These are phyloP conservation scores for Paramyrothecium roridum DNA, from an alignment of 2,329 filamentous ascomycete genomes.

Conservation along the genomic window DNA sequence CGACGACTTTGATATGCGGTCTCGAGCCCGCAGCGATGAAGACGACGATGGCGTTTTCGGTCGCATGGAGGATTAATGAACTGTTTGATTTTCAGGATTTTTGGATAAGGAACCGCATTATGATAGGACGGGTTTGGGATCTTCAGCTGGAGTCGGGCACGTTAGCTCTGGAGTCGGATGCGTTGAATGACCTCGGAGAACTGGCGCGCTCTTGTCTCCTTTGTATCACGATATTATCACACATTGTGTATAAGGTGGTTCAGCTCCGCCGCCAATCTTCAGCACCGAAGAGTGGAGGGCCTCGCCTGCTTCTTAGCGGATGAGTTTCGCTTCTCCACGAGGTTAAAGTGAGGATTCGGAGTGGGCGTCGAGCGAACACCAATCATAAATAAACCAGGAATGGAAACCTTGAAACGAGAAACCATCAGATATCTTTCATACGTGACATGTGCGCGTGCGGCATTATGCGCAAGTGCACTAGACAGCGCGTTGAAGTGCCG, in stretches of 20 bases:
- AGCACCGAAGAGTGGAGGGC: slow-evolving; percentile 66
- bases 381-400: slow-evolving; percentile 34
- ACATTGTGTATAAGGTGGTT: slow-evolving; percentile 48
- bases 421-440: slow-evolving; percentile 2
- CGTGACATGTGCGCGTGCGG: slow-evolving; percentile 1
- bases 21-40: slow-evolving; percentile 70
- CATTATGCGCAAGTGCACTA: neutral
- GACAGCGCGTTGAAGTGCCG: neutral
- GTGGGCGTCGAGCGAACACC: slow-evolving; percentile 61
- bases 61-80: slow-evolving; percentile 80
- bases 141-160: slow-evolving; percentile 19
- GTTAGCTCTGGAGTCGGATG: slow-evolving; percentile 28
- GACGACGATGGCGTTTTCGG: slow-evolving; percentile 96
- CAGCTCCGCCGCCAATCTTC: slow-evolving; percentile 61
- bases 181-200: slow-evolving; percentile 28
- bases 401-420: slow-evolving; percentile 16
- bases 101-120: slow-evolving; percentile 3
- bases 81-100: slow-evolving; percentile 9
- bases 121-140: neutral
- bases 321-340: slow-evolving; percentile 53
- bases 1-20: slow-evolving; percentile 61
- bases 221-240: slow-evolving; percentile 43
- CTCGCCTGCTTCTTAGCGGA: slow-evolving; percentile 25
- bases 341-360: slow-evolving; percentile 67
- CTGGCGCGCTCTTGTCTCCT: slow-evolving; percentile 40